Evolutionary conservation across 2,329 filamentous ascomycete species (phyloP), one percentile per base, ranked within the genome.

Genomic region (Pseudocercospora crystallina): DNA sequence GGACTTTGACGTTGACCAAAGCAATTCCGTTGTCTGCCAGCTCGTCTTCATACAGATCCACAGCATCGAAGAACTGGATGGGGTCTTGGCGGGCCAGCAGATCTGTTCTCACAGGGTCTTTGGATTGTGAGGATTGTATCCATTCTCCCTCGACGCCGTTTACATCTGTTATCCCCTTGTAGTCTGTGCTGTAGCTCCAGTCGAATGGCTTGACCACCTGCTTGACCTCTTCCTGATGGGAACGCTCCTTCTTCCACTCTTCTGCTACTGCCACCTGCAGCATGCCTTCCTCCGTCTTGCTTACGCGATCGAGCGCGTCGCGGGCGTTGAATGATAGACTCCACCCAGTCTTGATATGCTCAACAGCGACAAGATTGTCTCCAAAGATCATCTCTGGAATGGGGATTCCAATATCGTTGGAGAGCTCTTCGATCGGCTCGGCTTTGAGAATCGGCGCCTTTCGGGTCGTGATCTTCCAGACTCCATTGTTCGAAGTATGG

Each of bases 381-480:
- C 94, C 94, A 68, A 99, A 99, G 59, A 99, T 99, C 94, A 99
- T 99, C 75, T 99, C 94, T 8, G 94, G 94, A 35, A 92, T 83
- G 13, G 92, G 84, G 66, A 99, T 96, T 29, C 85, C 85, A 47
- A 99, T 80, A 56, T 81, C 83, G 50, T 79, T 78, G 35, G 85
- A 85, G 83, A 99, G 89, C 33, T 82, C 82, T 66, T 96, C 90
- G 66, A 99, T 97, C 43, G 90, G 88, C 5, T 81, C 87, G 39
- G 91, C 84, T 71, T 96, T 96, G 62, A 95, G 87, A 70, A 99
- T 99, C 56, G 94, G 94, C 43, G 94, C 84, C 76, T 96, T 96
- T 68, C 90, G 87, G 47, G 89, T 89, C 26, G 82, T 81, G 70
- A 97, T 85, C 63, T 51, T 58, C 68, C 68, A 71, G 43, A 49